Conservation (phyloP, 2,329 filamentous ascomycete species). For the Ophiocordyceps camponoti-saundersi region DNA sequence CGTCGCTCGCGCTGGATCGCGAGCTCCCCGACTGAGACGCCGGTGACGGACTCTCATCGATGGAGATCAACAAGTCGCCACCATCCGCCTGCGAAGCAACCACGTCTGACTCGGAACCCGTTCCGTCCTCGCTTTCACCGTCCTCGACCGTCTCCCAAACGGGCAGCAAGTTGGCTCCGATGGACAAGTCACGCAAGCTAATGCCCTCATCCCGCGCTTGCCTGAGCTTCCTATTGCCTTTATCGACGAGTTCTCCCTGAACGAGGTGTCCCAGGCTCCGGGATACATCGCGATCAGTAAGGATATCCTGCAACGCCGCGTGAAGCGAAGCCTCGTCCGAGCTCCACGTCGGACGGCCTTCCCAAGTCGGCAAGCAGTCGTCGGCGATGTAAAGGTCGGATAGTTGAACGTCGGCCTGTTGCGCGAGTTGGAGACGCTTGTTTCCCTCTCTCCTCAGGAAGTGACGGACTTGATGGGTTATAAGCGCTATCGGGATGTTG, state of each 20-base stretch:
- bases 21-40: background rate
- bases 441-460: conserved; percentile 9
- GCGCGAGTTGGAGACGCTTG: conserved; percentile 8
- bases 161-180: conserved; percentile 12
- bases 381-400: conserved; percentile 8
- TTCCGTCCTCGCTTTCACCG: background rate
- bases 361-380: conserved; percentile 15
- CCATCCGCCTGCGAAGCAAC: background rate
- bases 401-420: conserved; percentile 3
- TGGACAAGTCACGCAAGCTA: conserved; percentile 5
- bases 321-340: conserved; percentile 9
- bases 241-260: conserved; percentile 7
- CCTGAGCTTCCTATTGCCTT: conserved; percentile 10
- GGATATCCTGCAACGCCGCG: conserved; percentile 8
- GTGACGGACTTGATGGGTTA: conserved; percentile 4
- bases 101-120: background rate
- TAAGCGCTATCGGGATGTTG: background rate
- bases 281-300: conserved; percentile 6
- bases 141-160: conserved; percentile 7
- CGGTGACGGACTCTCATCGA: background rate
- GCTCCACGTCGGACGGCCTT: conserved; percentile 8
- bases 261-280: conserved; percentile 6
- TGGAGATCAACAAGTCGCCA: background rate
- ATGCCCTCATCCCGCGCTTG: conserved; percentile 9
- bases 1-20: conserved; percentile 1